A percentile compares a stretch with the other conserved stretches of the same genome.
Conservation (phyloP, 176 grass and related monocot species). For the Oryza meridionalis region DNA sequence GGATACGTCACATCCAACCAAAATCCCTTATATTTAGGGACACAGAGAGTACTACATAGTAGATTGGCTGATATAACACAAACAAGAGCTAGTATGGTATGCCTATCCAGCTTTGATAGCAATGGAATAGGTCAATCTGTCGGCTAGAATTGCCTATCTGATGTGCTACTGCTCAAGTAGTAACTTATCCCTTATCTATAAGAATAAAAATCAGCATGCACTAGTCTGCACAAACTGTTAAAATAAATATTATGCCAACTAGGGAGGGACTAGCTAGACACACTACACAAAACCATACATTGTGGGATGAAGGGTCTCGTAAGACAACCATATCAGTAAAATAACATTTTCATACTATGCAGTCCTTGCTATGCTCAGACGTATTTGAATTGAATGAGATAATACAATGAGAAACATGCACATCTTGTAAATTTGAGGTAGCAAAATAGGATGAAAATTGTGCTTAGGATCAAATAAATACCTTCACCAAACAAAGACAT, state of each 20-base stretch:
- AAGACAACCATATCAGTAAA: neutral
- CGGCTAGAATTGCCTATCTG: constrained; percentile 17
- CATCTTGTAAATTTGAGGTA: constrained; percentile 11
- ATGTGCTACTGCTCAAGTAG: constrained; percentile 21
- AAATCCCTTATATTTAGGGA: no score
- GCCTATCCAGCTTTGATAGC: constrained; percentile 3
- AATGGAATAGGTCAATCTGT: constrained; percentile 22
- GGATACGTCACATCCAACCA: no score
- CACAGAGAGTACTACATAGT: neutral
- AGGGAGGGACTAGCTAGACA: neutral
- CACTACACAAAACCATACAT: neutral
- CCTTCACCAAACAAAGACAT: constrained; percentile 38
- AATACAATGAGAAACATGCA: neutral
- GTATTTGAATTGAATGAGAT: neutral
- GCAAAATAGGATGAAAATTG: neutral
- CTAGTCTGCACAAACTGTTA: neutral
- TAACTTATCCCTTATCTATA: neutral
- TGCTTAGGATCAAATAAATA: constrained; percentile 31
- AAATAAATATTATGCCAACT: constrained; percentile 6
- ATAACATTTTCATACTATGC: neutral
- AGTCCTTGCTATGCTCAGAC: neutral
- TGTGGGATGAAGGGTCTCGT: neutral
- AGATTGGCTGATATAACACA: constrained; percentile 25
- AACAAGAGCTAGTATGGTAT: constrained; percentile 3
- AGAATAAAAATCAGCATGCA: neutral